A percentile compares a stretch with the other conserved stretches of the same genome.
These are phyloP conservation scores for Candida orba DNA, from an alignment of 805 yeast genomes.

Conservation along the genomic window DNA sequence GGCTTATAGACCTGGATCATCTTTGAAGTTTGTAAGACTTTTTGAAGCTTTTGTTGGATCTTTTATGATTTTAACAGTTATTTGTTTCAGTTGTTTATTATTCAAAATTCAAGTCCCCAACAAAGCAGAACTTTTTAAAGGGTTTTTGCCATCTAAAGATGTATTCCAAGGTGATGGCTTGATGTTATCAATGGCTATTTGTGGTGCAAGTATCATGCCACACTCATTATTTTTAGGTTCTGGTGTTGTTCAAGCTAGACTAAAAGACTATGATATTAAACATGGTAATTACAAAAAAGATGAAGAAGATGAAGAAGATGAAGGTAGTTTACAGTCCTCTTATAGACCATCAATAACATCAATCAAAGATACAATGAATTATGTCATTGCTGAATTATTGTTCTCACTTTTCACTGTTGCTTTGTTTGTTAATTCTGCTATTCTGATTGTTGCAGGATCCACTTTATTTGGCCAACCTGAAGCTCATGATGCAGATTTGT, in stretches of 20 bases:
- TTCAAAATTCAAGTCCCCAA: conserved; percentile 52
- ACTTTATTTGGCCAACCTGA: conserved; percentile 48
- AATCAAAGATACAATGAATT: conserved; percentile 71
- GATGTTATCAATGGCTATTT: conserved; percentile 72
- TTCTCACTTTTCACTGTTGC: conserved; percentile 86
- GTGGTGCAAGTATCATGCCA: conserved; percentile 96
- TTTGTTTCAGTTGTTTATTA: conserved; percentile 77
- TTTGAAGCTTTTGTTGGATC: conserved; percentile 79
- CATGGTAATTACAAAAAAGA: conserved; percentile 48
- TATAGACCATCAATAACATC: conserved; percentile 82
- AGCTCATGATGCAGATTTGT: conserved; percentile 68
- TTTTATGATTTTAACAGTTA: conserved; percentile 73
- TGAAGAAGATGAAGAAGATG: conserved; percentile 25
- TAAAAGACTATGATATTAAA: conserved; percentile 68
- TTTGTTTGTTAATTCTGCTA: conserved; percentile 82
- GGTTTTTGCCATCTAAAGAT: conserved; percentile 51
- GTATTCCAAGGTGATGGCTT: conserved; percentile 59
- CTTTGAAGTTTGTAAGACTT: conserved; percentile 65
- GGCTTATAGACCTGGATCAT: conserved; percentile 84
- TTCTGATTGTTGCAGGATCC: conserved; percentile 88
- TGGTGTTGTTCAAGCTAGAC: conserved; percentile 80
- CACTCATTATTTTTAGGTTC: conserved; percentile 85
- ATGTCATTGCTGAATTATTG: conserved; percentile 75
- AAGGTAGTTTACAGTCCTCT: conserved; percentile 17
- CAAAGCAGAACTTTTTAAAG: conserved; percentile 54